phyloP scores from a whole-genome alignment of 139 green algal species.

The Chlamydomonas schloesseri region DNA sequence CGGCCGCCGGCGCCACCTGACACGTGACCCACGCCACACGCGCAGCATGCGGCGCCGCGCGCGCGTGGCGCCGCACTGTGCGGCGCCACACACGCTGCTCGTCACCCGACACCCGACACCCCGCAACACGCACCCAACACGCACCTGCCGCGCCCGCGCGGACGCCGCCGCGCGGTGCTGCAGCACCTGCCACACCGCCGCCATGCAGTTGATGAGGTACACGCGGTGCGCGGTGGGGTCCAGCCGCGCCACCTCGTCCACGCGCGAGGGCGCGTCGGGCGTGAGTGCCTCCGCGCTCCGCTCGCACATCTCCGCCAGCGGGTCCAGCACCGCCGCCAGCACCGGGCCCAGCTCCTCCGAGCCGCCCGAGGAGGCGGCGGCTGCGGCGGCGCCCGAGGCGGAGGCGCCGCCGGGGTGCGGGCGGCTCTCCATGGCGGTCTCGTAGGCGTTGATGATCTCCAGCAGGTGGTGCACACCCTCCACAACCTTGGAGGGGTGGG shows the following conservation, averaged over 20 bases:
- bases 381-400: too few species aligned
- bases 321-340: conserved; percentile 76
- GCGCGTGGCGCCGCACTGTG: too few species aligned
- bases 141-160: conserved; percentile 13
- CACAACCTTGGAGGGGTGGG: conserved; percentile 60
- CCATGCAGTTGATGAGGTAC: conserved; percentile 87
- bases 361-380: background rate
- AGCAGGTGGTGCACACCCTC: conserved; percentile 70
- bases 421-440: conserved; percentile 61
- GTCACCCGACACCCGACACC: too few species aligned
- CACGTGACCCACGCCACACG: too few species aligned
- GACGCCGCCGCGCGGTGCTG: conserved; percentile 14
- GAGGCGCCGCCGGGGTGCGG: background rate
- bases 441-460: conserved; percentile 76
- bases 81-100: too few species aligned
- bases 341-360: conserved; percentile 55
- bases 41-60: too few species aligned
- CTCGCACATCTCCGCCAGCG: conserved; percentile 76
- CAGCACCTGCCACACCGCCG: conserved; percentile 50
- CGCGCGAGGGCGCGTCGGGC: conserved; percentile 55
- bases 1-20: too few species aligned
- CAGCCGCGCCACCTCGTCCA: conserved; percentile 64
- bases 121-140: background rate
- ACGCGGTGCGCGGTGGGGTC: conserved; percentile 69
- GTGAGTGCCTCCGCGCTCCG: conserved; percentile 67